These are phyloP conservation scores for Boletales sp. DNA, from an alignment of 768 basidiomycete genomes.

Conservation along the genomic window DNA sequence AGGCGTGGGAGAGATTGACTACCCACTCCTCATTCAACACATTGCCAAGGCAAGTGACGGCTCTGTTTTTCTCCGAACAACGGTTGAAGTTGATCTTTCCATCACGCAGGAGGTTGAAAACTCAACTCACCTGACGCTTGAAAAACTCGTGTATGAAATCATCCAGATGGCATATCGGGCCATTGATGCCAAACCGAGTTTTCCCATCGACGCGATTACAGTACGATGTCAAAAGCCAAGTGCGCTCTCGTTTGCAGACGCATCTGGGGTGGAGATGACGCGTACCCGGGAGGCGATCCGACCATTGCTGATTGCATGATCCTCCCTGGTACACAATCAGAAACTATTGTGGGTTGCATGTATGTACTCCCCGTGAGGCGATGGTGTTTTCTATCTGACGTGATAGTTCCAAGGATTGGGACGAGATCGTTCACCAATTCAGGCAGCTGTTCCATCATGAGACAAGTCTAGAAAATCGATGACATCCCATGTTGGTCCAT, in stretches of 20 bases:
- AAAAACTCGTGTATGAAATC: slow-evolving; percentile 39
- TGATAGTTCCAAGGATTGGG: too few species aligned
- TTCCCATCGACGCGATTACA: slow-evolving; percentile 40
- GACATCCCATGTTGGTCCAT: too few species aligned
- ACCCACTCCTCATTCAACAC: slow-evolving; percentile 33
- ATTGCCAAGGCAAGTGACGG: slow-evolving; percentile 25
- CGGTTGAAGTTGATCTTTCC: too few species aligned
- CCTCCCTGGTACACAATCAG: too few species aligned
- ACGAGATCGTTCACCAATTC: too few species aligned
- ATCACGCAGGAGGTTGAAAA: slow-evolving; percentile 6
- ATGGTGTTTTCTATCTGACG: too few species aligned
- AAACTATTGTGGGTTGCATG: too few species aligned
- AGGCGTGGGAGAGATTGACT: slow-evolving; percentile 26
- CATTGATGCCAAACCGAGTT: slow-evolving; percentile 39
- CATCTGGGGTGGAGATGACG: slow-evolving; percentile 60
- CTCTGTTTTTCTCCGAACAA: too few species aligned
- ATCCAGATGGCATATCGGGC: slow-evolving; percentile 52
- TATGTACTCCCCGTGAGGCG: too few species aligned
- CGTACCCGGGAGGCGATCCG: slow-evolving; percentile 24
- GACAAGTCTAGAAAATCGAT: too few species aligned
- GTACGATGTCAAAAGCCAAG: slow-evolving; percentile 66
- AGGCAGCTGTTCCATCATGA: too few species aligned
- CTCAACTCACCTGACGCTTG: slow-evolving; percentile 18
- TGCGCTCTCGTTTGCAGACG: slow-evolving; percentile 64
- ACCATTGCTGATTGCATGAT: background rate